Conservation (phyloP, 2,329 filamentous ascomycete species). For the Pezicula rhizophila region DNA sequence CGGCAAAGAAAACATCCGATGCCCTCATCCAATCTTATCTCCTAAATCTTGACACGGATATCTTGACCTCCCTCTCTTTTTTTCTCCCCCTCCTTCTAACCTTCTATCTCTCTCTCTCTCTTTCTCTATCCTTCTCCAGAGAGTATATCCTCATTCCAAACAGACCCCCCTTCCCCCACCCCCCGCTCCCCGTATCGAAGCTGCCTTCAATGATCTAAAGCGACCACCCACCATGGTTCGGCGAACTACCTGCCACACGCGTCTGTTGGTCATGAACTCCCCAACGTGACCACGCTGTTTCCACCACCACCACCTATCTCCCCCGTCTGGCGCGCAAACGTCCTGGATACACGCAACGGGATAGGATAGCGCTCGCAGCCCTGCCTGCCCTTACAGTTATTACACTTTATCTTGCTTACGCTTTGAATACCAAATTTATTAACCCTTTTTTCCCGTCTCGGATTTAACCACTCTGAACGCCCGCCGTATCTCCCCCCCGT, state of each 20-base stretch:
- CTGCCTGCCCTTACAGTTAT: too few relatives aligned
- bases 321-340: constrained; percentile 33
- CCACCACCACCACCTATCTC: not conserved
- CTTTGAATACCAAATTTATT: too few relatives aligned
- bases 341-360: not conserved
- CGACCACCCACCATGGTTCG: constrained; percentile 1
- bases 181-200: not conserved
- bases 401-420: too few relatives aligned
- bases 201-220: not conserved
- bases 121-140: not conserved
- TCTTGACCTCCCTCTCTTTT: not conserved
- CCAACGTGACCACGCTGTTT: not conserved
- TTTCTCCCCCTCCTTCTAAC: constrained; percentile 25
- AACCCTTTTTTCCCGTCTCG: too few relatives aligned
- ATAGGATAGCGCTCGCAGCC: too few relatives aligned
- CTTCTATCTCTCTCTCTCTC: not conserved
- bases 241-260: not conserved
- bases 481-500: too few relatives aligned
- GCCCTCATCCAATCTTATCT: too few relatives aligned
- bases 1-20: too few relatives aligned
- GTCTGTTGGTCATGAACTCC: not conserved
- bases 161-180: too few relatives aligned
- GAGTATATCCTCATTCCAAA: not conserved
- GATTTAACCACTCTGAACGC: too few relatives aligned
- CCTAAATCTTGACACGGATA: too few relatives aligned